Base-by-base conservation (phyloP, 1,284 basidiomycete genomes). In the Ustilago nuda region DNA sequence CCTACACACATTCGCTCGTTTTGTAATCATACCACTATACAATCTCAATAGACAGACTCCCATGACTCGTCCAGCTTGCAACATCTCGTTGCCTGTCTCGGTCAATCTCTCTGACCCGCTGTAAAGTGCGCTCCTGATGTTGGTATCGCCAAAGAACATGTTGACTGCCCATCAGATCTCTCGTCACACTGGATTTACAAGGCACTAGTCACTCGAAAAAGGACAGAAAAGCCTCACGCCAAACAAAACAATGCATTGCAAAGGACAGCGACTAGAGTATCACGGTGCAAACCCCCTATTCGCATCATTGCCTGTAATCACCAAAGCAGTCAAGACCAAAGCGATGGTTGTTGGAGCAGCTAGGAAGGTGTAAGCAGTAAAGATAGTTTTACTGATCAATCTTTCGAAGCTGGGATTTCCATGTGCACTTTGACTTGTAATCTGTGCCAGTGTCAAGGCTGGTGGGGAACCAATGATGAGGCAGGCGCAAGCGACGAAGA, bases 321-420 rank as follows among this genome's bases (percentile, higher is more conserved):
- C 64, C 36, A 85, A 71, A 8, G 83, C 84, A 0, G 69, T 53
- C 4, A 84, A 54, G 5, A 84, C 83, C 35, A 85, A 66, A 17
- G 66, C 39, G 30, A 85, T 68, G 5, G 84, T 84, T 13, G 82
- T 83, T 0, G 84, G 84, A 8, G 82, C 80, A 0, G 83, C 81
- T 11, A 84, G 57, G 39, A 85, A 65, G 4, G 81, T 77, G 55
- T 85, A 85, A 32, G 72, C 72, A 19, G 83, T 77, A 52, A 85
- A 87, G 70, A 89, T 88, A 0, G 88, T 89, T 75, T 87, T 88
- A 50, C 86, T 87, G 71, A 98, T 93, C 56, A 98, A 89, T 7
- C 93, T 89, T 86, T 98, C 95, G 83, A 98, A 96, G 0, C 93
- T 92, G 82, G 94, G 93, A 11, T 93, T 93, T 0, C 91, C 92